phyloP scores from a whole-genome alignment of 2,329 filamentous ascomycete species.

The Akanthomyces dipterigenus region DNA sequence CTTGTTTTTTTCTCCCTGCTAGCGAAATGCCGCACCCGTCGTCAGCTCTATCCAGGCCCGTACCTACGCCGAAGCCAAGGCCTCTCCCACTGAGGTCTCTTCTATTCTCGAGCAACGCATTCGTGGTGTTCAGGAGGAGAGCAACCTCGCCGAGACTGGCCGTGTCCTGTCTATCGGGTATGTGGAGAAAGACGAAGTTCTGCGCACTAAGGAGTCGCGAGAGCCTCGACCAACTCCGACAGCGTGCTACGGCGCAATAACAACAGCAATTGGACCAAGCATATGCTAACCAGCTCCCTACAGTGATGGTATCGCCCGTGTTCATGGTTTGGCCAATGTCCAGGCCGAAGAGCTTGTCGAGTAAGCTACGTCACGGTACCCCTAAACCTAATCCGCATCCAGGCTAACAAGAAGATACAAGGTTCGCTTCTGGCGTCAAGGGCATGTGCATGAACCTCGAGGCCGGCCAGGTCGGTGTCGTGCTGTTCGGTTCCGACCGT shows the following conservation, averaged over 20 bases:
- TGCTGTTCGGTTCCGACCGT: constrained; percentile 99
- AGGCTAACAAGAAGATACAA: constrained; percentile 31
- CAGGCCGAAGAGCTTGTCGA: constrained; percentile 99
- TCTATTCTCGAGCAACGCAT: constrained; percentile 99
- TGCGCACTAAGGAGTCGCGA: background rate
- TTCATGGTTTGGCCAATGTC: constrained; percentile 99
- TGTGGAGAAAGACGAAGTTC: constrained; percentile 35
- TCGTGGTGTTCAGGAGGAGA: constrained; percentile 95
- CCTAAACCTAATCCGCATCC: constrained; percentile 13
- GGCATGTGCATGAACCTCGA: constrained; percentile 99
- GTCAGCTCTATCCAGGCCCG: constrained; percentile 65
- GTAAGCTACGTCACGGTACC: constrained; percentile 52
- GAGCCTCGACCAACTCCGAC: background rate
- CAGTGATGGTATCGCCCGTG: constrained; percentile 99
- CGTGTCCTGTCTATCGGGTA: constrained; percentile 99
- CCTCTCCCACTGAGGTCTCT: constrained; percentile 93
- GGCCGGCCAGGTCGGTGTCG: constrained; percentile 99
- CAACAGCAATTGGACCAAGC: background rate
- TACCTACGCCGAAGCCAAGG: constrained; percentile 93
- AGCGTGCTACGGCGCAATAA: background rate
- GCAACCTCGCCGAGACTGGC: constrained; percentile 93
- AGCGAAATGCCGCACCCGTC: constrained; percentile 85
- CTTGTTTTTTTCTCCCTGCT: constrained; percentile 44
- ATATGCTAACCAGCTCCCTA: background rate
- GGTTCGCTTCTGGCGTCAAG: constrained; percentile 99